Conservation (phyloP, 2,329 filamentous ascomycete genomes). For the Exophiala aquamarina region DNA sequence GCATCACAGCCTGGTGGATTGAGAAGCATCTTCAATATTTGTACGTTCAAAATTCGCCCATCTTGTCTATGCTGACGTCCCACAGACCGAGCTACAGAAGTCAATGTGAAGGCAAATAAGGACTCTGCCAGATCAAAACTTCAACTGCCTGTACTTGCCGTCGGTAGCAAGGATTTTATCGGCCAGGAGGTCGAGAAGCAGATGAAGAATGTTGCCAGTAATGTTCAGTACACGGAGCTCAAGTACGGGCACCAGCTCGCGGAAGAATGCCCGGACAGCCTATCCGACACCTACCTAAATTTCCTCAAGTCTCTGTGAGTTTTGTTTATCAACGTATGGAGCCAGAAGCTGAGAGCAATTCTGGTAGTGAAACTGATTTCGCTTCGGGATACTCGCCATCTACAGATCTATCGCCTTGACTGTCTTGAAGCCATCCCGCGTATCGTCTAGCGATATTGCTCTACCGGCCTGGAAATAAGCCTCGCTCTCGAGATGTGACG, state of each 20-base stretch:
- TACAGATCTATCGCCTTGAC: background rate
- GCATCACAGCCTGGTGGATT: conserved; percentile 14
- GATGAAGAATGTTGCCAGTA: conserved; percentile 13
- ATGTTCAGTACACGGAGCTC: conserved; percentile 15
- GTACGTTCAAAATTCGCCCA: background rate
- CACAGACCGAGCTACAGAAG: conserved; percentile 10
- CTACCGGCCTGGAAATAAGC: background rate
- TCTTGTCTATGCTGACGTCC: background rate
- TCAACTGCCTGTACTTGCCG: conserved; percentile 14
- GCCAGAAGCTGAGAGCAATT: background rate
- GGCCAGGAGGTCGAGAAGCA: conserved; percentile 15
- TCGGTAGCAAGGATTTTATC: conserved; percentile 15
- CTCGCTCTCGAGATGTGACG: background rate
- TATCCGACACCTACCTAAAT: conserved; percentile 9
- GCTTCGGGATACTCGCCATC: background rate
- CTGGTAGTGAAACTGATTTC: background rate
- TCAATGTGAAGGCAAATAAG: conserved; percentile 10
- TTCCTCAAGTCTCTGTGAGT: conserved; percentile 11
- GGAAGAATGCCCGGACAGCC: conserved; percentile 15
- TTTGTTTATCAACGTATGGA: background rate
- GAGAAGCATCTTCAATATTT: conserved; percentile 14
- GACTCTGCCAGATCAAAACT: conserved; percentile 8
- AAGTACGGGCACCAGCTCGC: conserved; percentile 18
- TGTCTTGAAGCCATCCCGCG: background rate
- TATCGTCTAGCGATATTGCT: background rate